Conservation (phyloP, 352 stramenopile species). For the Globisporangium camurandrum region DNA sequence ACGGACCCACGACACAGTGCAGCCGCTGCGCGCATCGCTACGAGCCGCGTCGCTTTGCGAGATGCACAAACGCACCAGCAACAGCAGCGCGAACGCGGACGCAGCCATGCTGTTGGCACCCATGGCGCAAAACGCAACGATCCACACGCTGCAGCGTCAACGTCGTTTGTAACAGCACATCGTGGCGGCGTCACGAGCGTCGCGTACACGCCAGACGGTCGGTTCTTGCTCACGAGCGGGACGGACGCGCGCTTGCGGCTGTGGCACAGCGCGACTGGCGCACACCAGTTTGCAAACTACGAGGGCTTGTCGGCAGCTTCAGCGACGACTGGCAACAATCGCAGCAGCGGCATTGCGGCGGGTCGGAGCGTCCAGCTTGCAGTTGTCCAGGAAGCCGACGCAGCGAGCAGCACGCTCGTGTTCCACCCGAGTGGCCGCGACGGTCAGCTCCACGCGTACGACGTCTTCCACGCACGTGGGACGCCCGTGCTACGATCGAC, state of each 20-base stretch:
- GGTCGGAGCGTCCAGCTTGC: slow-evolving; percentile 52
- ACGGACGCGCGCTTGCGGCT: slow-evolving; percentile 53
- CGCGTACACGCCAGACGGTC: slow-evolving; percentile 52
- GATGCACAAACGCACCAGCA: too few species aligned
- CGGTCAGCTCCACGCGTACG: slow-evolving; percentile 40
- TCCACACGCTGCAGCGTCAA: slow-evolving; percentile 41
- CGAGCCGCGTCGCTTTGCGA: too few species aligned
- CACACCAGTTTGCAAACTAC: slow-evolving; percentile 72
- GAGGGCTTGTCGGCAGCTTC: slow-evolving; percentile 22
- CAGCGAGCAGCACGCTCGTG: slow-evolving; percentile 38
- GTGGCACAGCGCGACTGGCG: slow-evolving; percentile 51
- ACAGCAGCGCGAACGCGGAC: not conserved
- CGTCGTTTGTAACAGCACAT: slow-evolving; percentile 46
- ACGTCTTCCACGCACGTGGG: slow-evolving; percentile 40
- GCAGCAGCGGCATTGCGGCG: slow-evolving; percentile 20
- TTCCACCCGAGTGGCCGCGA: slow-evolving; percentile 54
- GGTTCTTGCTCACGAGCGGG: slow-evolving; percentile 54
- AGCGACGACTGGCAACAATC: too few species aligned
- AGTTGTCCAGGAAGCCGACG: slow-evolving; percentile 46
- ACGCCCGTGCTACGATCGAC: slow-evolving; percentile 21
- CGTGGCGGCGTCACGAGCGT: slow-evolving; percentile 44
- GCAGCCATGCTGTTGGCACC: not conserved
- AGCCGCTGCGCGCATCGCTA: not conserved
- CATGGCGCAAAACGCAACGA: slow-evolving; percentile 29
- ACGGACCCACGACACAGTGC: too few species aligned